Evolutionary conservation across 2,329 filamentous ascomycete species (phyloP), one percentile per base, ranked within the genome.

Genomic region (Cordyceps fumosorosea): DNA sequence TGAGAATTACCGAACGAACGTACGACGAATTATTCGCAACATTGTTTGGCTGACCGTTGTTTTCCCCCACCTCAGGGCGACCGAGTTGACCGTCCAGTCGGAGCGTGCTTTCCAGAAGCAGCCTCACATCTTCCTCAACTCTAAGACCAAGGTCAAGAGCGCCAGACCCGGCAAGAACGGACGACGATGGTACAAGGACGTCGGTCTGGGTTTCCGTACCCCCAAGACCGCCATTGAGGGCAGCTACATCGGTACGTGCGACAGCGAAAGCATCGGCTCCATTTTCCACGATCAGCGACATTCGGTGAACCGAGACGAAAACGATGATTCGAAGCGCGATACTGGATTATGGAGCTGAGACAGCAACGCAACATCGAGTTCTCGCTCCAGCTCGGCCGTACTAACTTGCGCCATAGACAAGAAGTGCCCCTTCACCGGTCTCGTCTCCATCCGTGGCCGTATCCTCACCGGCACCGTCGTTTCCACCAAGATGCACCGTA

Each of bases 21-120:
- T 16, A 62, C 59, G 59, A 51, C 42, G 24, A 44, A 34, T 55
- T 56, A 32, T 22, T 32, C 34, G 59, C 52, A 40, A 62, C 56
- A 26, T 51, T 48, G 52, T 45, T 63, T 57, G 61, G 22, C 62
- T 63, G 57, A 60, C 56, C 56, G 48, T 53, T 54, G 56, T 52
- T 47, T 37, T 37, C 34, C 12, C 52, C 55, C 50, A 51, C 22
- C 53, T 64, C 81, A 96, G 96, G 92, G 92, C 92, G 80, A 96
- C 92, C 87, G 92, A 96, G 86, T 87, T 97, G 84, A 96, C 92
- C 81, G 95, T 99, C 82, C 95, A 99, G 89, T 96, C 91, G 80
- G 95, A 99, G 89, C 93, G 95, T 85, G 95, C 95, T 87, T 99
- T 90, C 91, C 95, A 98, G 84, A 99, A 99, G 89, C 93, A 99